Evolutionary conservation across 257 asterid genomes (phyloP), one percentile per base, ranked within the genome.

Genomic region (Ocimum tenuiflorum): DNA sequence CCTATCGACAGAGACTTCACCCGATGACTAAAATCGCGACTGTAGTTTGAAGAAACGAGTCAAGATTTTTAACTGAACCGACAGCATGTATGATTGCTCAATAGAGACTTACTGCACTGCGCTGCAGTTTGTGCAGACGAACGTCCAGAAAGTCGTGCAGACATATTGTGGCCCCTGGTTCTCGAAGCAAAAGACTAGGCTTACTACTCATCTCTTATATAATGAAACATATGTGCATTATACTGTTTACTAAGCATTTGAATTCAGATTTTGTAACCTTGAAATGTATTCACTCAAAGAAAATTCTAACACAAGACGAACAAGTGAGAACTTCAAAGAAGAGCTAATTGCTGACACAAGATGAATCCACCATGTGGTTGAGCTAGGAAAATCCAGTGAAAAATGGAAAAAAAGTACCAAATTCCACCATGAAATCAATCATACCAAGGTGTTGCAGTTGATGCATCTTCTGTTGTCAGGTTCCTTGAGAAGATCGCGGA

Each of bases 1-100:
- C 95, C 94, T 88, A 86, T 83, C 3, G 99, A 92, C 65, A 92
- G 91, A 3, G 99, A 92, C 68, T 92, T 92, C 8, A 92, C 96
- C 29, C 96, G 84, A 79, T 92, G 99, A 7, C 83, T 84, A 60
- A 92, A 89, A 38, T 89, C 97, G 42, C 99, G 89, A 39, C 97
- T 92, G 88, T 12, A 70, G 55, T 65, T 71, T 36, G 62, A 58
- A 41, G 55, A 22, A 71, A 68, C 10, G 8, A 60, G 52, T 59
- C 51, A 68, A n/a, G n/a, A n/a, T n/a, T n/a, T n/a, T n/a, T n/a
- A n/a, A n/a, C n/a, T n/a, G n/a, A n/a, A n/a, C n/a, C n/a, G n/a
- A n/a, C n/a, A n/a, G n/a, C n/a, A n/a, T n/a, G n/a, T n/a, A 11
- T 29, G 14, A 33, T 19, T 39, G 14, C 51, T 46, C 17, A 46